These are phyloP conservation scores for Vachellia collinsii DNA, from an alignment of 306 rosid species.

Conservation along the genomic window DNA sequence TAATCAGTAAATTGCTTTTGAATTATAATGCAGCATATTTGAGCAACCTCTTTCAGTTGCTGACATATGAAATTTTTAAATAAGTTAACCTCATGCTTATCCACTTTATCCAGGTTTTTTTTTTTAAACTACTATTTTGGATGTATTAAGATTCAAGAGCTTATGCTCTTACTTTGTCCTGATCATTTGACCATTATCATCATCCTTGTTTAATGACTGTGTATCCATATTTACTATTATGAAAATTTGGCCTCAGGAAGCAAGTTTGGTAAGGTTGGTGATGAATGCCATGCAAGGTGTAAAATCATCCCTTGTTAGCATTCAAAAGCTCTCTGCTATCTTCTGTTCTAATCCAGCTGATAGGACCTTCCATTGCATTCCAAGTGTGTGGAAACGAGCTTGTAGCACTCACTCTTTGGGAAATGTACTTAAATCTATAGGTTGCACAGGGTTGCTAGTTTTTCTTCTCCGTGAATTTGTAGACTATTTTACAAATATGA, in stretches of 20 bases:
- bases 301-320: conserved; percentile 65
- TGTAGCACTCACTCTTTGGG: conserved; percentile 78
- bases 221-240: conserved; percentile 7
- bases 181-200: background rate
- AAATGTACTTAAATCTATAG: conserved; percentile 66
- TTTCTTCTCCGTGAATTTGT: conserved; percentile 73
- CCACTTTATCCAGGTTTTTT: background rate
- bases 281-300: conserved; percentile 80
- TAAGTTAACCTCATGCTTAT: background rate
- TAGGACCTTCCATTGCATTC: conserved; percentile 66
- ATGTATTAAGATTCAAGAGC: background rate
- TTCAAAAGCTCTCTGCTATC: conserved; percentile 59
- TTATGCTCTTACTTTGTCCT: background rate
- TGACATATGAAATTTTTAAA: background rate
- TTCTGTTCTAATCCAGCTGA: conserved; percentile 71
- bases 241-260: conserved; percentile 58
- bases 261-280: conserved; percentile 77
- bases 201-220: conserved; percentile 5
- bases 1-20: background rate
- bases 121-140: background rate
- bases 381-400: conserved; percentile 77
- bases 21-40: background rate
- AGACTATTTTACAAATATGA: conserved; percentile 49
- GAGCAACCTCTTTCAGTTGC: conserved; percentile 3
- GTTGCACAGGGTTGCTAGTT: conserved; percentile 65